Conservation (phyloP, 345 rosid genomes). For the Hibiscus trionum region DNA sequence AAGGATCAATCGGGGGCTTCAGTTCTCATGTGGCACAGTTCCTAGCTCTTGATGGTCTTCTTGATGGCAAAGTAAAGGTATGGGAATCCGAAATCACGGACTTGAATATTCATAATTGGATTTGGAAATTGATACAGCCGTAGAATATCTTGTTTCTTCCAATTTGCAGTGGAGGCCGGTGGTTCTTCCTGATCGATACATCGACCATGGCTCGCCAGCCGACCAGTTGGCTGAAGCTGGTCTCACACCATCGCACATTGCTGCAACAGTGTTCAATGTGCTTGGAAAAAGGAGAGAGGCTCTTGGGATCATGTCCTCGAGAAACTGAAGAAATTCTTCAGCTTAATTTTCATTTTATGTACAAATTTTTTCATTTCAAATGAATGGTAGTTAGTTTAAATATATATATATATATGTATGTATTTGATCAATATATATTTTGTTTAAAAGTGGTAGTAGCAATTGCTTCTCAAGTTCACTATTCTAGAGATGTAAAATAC, state of each 20-base stretch:
- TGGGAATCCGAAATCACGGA: neutral
- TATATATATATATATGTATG: neutral
- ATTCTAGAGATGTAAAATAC: no score
- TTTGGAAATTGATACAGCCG: neutral
- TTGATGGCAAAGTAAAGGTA: constrained; percentile 91
- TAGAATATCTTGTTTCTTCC: neutral
- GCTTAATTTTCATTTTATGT: neutral
- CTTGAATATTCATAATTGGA: neutral
- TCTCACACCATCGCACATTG: constrained; percentile 76
- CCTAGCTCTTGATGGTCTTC: constrained; percentile 83
- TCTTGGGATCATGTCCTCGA: constrained; percentile 41
- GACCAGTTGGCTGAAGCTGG: constrained; percentile 76
- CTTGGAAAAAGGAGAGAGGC: constrained; percentile 57
- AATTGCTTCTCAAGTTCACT: no score
- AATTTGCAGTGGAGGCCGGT: constrained; percentile 77
- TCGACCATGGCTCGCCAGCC: constrained; percentile 74
- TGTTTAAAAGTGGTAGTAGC: neutral
- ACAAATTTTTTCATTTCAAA: neutral
- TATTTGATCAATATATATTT: neutral
- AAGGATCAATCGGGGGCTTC: constrained; percentile 95
- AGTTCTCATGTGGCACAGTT: constrained; percentile 96
- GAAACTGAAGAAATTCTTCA: neutral
- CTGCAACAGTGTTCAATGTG: constrained; percentile 70
- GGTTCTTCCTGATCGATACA: constrained; percentile 70
- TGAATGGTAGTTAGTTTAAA: neutral